phyloP scores from a whole-genome alignment of 768 basidiomycete genomes.

The Rhizopogon rudus region DNA sequence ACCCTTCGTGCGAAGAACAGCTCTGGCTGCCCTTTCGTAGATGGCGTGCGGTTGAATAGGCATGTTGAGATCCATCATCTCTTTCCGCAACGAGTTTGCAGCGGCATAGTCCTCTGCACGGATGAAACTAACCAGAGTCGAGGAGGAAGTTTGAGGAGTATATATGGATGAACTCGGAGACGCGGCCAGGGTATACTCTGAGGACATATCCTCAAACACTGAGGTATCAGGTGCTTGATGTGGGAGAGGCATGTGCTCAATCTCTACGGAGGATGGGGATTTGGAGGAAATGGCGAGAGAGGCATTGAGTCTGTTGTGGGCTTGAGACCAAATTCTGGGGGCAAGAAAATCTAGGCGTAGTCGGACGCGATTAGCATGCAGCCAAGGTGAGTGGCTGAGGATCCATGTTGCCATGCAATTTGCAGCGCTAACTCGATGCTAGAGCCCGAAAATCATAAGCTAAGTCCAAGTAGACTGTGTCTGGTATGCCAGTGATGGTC shows the following conservation, averaged over 20 bases:
- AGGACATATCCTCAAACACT: conserved; percentile 31
- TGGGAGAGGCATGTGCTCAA: conserved; percentile 32
- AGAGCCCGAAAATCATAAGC: neutral
- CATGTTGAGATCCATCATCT: conserved; percentile 33
- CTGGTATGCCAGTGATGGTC: too few species aligned
- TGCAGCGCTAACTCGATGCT: neutral
- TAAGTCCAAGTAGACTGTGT: too few species aligned
- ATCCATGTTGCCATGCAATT: conserved; percentile 23
- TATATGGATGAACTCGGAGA: conserved; percentile 8
- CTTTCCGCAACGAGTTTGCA: conserved; percentile 34
- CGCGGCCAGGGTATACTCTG: conserved; percentile 25
- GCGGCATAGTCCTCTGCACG: conserved; percentile 12
- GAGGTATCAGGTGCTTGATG: conserved; percentile 22
- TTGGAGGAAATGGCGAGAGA: conserved; percentile 19
- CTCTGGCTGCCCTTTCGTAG: conserved; percentile 33
- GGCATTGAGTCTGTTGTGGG: conserved; percentile 17
- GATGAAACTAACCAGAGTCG: conserved; percentile 19
- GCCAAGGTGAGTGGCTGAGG: conserved; percentile 8
- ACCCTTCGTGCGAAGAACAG: neutral
- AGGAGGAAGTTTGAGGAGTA: conserved; percentile 20
- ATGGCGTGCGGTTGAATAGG: conserved; percentile 29
- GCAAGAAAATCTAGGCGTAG: conserved; percentile 10
- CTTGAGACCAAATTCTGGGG: conserved; percentile 11
- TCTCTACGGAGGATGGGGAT: conserved; percentile 31
- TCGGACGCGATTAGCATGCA: conserved; percentile 11